Conservation (phyloP, 768 basidiomycete genomes). For the Mycena chlorophos region DNA sequence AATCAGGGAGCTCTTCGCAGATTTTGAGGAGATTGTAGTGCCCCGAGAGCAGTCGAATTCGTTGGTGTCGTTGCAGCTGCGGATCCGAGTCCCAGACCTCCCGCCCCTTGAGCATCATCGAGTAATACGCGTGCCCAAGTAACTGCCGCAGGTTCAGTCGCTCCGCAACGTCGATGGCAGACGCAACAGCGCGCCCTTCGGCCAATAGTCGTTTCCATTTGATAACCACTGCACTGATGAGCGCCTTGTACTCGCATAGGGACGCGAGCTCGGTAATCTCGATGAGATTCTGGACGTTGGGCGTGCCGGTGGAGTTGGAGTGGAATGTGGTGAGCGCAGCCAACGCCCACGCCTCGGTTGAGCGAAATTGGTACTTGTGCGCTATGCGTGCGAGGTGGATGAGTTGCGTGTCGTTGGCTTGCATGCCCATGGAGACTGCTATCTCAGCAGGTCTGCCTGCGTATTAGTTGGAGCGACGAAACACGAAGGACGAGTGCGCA, state of each 20-base stretch:
- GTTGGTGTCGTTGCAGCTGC: slow-evolving; percentile 48
- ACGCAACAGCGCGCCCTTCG: slow-evolving; percentile 45
- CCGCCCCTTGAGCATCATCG: slow-evolving; percentile 53
- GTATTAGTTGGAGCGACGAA: not conserved
- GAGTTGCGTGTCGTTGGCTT: slow-evolving; percentile 43
- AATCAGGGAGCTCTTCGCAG: slow-evolving; percentile 44
- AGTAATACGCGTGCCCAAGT: slow-evolving; percentile 51
- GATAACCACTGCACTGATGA: slow-evolving; percentile 41
- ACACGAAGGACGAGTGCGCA: slow-evolving; percentile 31
- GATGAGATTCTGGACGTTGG: slow-evolving; percentile 39
- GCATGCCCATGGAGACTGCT: slow-evolving; percentile 38
- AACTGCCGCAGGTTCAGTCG: slow-evolving; percentile 46
- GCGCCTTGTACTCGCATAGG: slow-evolving; percentile 46
- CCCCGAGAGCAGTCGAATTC: slow-evolving; percentile 53
- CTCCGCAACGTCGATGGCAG: slow-evolving; percentile 49
- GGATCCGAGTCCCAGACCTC: slow-evolving; percentile 49
- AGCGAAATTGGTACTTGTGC: slow-evolving; percentile 57
- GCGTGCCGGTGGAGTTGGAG: slow-evolving; percentile 27
- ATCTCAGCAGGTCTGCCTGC: slow-evolving; percentile 45
- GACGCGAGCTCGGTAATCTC: slow-evolving; percentile 54
- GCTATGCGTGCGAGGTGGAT: slow-evolving; percentile 51
- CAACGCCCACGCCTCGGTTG: slow-evolving; percentile 51
- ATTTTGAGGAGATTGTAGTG: slow-evolving; percentile 49
- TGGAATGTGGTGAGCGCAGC: slow-evolving; percentile 41
- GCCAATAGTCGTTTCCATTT: slow-evolving; percentile 51